A percentile compares a stretch with the other conserved stretches of the same genome.
These are phyloP conservation scores for Vachellia collinsii DNA, from an alignment of 306 rosid species.

Conservation along the genomic window DNA sequence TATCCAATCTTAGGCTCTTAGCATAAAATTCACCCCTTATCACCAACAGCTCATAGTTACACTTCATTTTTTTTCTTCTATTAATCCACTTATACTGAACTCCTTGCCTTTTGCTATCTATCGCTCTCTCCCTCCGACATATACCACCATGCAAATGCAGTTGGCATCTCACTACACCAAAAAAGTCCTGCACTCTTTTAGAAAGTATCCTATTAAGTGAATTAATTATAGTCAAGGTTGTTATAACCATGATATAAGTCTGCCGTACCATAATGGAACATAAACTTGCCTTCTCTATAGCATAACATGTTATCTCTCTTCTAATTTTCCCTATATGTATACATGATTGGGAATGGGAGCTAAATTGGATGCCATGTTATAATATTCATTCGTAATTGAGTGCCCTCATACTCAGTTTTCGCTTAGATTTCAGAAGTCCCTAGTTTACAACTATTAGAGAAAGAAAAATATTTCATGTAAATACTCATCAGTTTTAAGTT, in stretches of 20 bases:
- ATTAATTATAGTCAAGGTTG: neutral
- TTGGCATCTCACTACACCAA: neutral
- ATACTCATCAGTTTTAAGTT: neutral
- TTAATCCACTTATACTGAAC: neutral
- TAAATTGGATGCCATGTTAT: neutral
- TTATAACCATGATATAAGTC: neutral
- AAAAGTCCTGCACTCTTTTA: neutral
- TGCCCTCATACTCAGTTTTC: neutral
- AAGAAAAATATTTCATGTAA: conserved; percentile 4
- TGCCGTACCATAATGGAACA: neutral
- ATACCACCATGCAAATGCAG: neutral
- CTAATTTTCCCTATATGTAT: conserved; percentile 2
- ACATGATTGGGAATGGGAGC: neutral
- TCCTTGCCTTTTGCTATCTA: neutral
- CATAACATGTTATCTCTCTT: neutral
- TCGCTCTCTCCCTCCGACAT: neutral
- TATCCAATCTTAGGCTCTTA: neutral
- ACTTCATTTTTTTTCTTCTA: neutral
- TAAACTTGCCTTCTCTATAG: neutral
- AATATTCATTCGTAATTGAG: conserved; percentile 13
- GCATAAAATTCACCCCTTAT: neutral
- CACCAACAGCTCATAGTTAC: neutral
- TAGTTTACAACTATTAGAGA: conserved; percentile 1
- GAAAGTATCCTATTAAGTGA: neutral
- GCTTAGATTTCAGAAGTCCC: neutral